Evolutionary conservation across 2,329 filamentous ascomycete species (phyloP).

Genomic region (Aspergillus texensis): DNA sequence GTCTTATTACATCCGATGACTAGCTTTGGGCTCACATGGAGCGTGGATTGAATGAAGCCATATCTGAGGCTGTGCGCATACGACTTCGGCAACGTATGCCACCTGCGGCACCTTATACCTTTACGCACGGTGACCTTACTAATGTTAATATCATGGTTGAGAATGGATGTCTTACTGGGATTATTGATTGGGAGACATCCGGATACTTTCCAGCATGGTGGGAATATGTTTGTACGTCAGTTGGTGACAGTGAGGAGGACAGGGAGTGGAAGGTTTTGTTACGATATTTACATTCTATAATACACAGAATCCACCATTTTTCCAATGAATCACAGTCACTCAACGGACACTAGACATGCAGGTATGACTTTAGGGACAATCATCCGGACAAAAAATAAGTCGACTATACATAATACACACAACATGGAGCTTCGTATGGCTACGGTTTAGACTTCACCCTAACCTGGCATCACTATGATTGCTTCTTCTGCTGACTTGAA

Average conservation of each 20-base stretch:
- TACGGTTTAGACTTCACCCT: no score
- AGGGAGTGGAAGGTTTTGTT: constrained; percentile 23
- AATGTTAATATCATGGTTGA: constrained; percentile 45
- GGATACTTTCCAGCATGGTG: constrained; percentile 48
- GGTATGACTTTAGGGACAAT: no score
- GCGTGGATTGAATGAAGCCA: constrained; percentile 3
- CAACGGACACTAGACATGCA: no score
- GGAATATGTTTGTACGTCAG: constrained; percentile 25
- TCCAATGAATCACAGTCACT: no score
- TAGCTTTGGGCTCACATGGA: constrained; percentile 19
- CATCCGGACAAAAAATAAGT: no score
- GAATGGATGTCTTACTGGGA: constrained; percentile 39
- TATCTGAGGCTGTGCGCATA: constrained; percentile 8
- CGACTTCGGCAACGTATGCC: constrained; percentile 17
- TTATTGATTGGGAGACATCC: constrained; percentile 37
- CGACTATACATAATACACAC: no score
- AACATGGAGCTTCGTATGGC: no score
- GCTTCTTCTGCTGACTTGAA: no score
- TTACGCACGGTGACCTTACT: constrained; percentile 44
- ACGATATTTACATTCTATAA: not conserved
- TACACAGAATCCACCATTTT: no score
- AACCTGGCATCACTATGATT: no score
- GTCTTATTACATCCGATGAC: constrained; percentile 17
- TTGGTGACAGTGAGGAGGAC: constrained; percentile 15
- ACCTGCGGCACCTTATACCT: constrained; percentile 34